Evolutionary conservation across 257 asterid species (phyloP).

Genomic region (Rubia yunnanensis): DNA sequence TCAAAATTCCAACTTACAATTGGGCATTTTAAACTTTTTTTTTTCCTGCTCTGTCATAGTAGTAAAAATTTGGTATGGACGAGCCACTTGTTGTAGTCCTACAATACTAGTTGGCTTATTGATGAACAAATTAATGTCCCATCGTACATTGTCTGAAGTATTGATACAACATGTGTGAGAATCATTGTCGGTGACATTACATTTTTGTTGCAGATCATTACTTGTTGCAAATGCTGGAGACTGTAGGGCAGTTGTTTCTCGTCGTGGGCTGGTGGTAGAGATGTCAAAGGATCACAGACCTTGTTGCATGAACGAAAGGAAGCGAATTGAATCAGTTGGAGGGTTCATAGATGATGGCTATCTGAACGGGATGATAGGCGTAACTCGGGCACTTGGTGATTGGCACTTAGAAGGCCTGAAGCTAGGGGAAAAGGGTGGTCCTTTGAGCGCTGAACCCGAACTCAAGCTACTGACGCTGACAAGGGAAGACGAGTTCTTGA

Average conservation of each 20-base stretch:
- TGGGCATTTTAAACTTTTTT: background rate
- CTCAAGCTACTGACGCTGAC: slow-evolving; percentile 54
- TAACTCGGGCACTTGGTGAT: slow-evolving; percentile 81
- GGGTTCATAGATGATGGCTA: slow-evolving; percentile 70
- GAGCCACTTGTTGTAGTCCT: background rate
- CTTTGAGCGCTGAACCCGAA: slow-evolving; percentile 88
- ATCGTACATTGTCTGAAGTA: background rate
- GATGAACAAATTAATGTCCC: background rate
- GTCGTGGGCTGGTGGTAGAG: slow-evolving; percentile 65
- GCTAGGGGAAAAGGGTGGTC: slow-evolving; percentile 53
- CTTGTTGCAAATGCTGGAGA: slow-evolving; percentile 96
- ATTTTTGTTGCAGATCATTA: slow-evolving; percentile 47
- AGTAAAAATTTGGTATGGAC: too few relatives aligned
- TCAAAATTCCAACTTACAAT: slow-evolving; percentile 1
- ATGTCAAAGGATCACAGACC: slow-evolving; percentile 88
- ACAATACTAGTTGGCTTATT: background rate
- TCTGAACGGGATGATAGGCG: slow-evolving; percentile 66
- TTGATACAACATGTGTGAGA: background rate
- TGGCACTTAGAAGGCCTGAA: slow-evolving; percentile 93
- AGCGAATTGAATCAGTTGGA: slow-evolving; percentile 68
- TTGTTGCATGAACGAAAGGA: slow-evolving; percentile 46
- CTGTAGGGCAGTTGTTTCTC: slow-evolving; percentile 80
- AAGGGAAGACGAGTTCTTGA: slow-evolving; percentile 80
- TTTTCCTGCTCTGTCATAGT: background rate
- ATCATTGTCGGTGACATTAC: background rate